These are phyloP conservation scores for Oidiodendron maius DNA, from an alignment of 495 filamentous ascomycete genomes.

Conservation along the genomic window DNA sequence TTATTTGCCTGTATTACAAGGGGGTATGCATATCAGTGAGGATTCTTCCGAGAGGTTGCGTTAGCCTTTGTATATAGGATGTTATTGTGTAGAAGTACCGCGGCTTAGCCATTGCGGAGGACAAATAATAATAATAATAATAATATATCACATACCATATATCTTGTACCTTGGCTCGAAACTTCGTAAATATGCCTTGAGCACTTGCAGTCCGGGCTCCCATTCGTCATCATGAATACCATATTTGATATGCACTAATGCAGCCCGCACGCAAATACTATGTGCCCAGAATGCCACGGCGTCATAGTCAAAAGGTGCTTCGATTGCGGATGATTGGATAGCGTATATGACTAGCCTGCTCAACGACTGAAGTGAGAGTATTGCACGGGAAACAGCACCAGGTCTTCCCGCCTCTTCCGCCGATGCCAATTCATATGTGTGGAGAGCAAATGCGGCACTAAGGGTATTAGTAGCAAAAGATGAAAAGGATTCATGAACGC, in stretches of 20 bases:
- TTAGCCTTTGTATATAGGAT: too few relatives aligned
- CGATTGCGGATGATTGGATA: background rate
- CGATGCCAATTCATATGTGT: background rate
- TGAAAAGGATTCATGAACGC: background rate
- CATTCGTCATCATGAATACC: slow-evolving; percentile 4
- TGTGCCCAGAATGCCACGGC: slow-evolving; percentile 11
- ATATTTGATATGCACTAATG: slow-evolving; percentile 8
- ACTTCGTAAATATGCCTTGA: slow-evolving; percentile 6
- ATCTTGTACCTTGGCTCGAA: slow-evolving; percentile 6
- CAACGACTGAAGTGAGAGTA: slow-evolving; percentile 1
- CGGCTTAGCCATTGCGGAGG: too few relatives aligned
- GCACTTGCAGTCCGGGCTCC: background rate
- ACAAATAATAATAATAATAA: too few relatives aligned
- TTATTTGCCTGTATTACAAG: too few relatives aligned
- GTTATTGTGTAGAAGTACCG: too few relatives aligned
- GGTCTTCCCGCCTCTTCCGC: background rate
- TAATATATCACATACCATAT: slow-evolving; percentile 2
- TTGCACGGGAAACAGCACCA: background rate
- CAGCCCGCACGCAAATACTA: background rate
- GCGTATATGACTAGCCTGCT: background rate
- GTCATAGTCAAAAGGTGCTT: slow-evolving; percentile 4
- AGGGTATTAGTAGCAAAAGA: background rate
- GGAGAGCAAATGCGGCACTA: slow-evolving; percentile 2
- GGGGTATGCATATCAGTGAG: too few relatives aligned
- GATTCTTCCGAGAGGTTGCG: too few relatives aligned